Percentiles rank a stretch among this genome's conserved stretches.
Evolutionary conservation across 2,329 filamentous ascomycete species (phyloP).

Genomic region (Fusarium avenaceum): DNA sequence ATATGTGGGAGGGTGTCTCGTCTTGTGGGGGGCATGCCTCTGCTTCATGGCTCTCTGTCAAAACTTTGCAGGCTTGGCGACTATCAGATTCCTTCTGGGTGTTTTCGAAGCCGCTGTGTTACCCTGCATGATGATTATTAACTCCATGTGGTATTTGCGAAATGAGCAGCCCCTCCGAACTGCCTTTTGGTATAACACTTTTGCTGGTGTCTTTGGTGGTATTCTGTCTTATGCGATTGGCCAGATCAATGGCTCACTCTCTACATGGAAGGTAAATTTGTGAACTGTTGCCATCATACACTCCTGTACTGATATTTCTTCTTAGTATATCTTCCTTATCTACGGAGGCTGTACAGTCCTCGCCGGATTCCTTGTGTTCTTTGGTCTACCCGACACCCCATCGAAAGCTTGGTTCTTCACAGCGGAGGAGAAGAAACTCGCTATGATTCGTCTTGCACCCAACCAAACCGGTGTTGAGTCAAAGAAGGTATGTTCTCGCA

Average conservation of each 20-base stretch:
- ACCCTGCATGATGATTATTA: constrained; percentile 50
- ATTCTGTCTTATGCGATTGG: constrained; percentile 51
- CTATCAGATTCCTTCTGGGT: constrained; percentile 50
- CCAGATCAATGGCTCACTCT: constrained; percentile 44
- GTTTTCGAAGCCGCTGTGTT: constrained; percentile 49
- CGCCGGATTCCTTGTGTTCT: not conserved
- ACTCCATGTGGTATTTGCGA: constrained; percentile 53
- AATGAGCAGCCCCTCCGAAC: constrained; percentile 52
- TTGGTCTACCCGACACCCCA: constrained; percentile 14
- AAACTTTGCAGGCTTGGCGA: constrained; percentile 45
- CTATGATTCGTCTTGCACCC: not conserved
- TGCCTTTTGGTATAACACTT: constrained; percentile 52
- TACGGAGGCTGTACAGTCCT: constrained; percentile 37
- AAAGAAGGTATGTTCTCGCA: not conserved
- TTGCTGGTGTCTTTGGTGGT: constrained; percentile 52
- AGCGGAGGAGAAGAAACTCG: not conserved
- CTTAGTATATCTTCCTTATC: constrained; percentile 45
- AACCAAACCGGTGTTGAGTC: constrained; percentile 9
- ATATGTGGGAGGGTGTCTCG: constrained; percentile 40
- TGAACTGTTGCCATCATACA: accelerated
- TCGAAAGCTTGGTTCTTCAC: constrained; percentile 25
- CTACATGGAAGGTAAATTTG: constrained; percentile 39
- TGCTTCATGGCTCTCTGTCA: constrained; percentile 47
- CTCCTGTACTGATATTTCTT: accelerated
- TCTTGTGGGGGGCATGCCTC: constrained; percentile 39